Evolutionary conservation across 495 filamentous ascomycete genomes (phyloP), one percentile per base, ranked within the genome.

Genomic region (Diplogelasinospora grovesii): DNA sequence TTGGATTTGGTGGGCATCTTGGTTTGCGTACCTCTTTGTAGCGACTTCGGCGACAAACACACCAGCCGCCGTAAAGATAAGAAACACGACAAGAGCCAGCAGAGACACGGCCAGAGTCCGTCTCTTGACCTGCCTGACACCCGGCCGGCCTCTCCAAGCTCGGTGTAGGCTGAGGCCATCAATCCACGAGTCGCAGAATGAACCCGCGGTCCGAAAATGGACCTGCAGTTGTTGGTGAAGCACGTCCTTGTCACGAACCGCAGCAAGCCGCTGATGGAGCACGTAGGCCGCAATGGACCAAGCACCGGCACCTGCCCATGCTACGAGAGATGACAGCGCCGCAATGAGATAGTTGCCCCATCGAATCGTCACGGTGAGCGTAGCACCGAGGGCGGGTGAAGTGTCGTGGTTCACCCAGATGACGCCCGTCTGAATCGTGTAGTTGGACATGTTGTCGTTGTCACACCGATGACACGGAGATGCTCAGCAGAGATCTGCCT

Each of bases 271-370:
- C 33, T 36, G 33, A 20, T 36, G 33, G 9, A 36, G 8, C 18
- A 10, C 3, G 33, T 21, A 36, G 33, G 33, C 20, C 8, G 22
- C 33, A 14, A 36, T 36, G 16, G 33, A 36, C 33, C 33, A 36
- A 22, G 33, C 33, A 13, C 33, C 22, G 3, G 33, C 33, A 2
- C 33, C 33, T 9, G 33, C 33, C 33, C 33, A 36, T 7, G 16
- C 33, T 9, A 36, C 33, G 18, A 36, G 33, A 9, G 33, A 36
- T 10, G 33, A 36, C 5, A 36, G 33, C 5, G 33, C 33, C 8
- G 33, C 33, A 11, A 36, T 36, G 33, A 36, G 33, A 20, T 36
- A 36, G 33, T 36, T 36, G 33, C 33, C 33, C 33, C 33, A 36
- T 22, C 33, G 33, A 18, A 36, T 36, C 14, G 33, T 21, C 18